Conservation (phyloP, 1,284 basidiomycete species). For the Cystobasidium slooffiae region DNA sequence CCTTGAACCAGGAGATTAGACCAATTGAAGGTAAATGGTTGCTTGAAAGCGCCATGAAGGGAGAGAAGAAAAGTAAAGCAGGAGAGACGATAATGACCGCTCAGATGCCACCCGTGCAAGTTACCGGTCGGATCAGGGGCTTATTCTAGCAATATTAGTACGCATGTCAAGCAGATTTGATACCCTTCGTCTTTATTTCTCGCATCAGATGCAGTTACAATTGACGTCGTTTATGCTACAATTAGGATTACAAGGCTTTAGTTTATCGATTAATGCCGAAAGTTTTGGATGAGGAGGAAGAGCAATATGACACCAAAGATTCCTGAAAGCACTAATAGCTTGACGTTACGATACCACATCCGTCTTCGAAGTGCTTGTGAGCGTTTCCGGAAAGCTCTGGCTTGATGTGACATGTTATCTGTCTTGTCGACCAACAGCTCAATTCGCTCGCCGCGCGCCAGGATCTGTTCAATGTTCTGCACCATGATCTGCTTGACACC, state of each 20-base stretch:
- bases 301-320: conserved; percentile 61
- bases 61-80: conserved; percentile 50
- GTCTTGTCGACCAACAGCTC: conserved; percentile 97
- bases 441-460: conserved; percentile 91
- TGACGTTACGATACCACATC: conserved; percentile 96
- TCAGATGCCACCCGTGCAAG: conserved; percentile 42
- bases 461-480: conserved; percentile 66
- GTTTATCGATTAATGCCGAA: conserved; percentile 4
- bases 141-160: conserved; percentile 34
- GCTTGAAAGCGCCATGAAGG: conserved; percentile 66
- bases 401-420: conserved; percentile 91
- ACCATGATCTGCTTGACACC: conserved; percentile 73
- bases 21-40: conserved; percentile 74
- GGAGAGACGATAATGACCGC: conserved; percentile 46
- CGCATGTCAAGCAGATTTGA: too few relatives aligned
- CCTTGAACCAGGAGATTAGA: conserved; percentile 62
- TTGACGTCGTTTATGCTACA: conserved; percentile 25
- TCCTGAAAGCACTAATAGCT: conserved; percentile 71
- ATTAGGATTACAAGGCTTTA: neutral
- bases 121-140: conserved; percentile 46
- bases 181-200: too few relatives aligned
- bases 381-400: conserved; percentile 91
- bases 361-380: conserved; percentile 82
- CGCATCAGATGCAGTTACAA: too few relatives aligned
- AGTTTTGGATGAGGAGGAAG: conserved; percentile 16